Base-by-base conservation (phyloP, 176 grass and related monocot genomes). In the Cenchrus fungigraminus region DNA sequence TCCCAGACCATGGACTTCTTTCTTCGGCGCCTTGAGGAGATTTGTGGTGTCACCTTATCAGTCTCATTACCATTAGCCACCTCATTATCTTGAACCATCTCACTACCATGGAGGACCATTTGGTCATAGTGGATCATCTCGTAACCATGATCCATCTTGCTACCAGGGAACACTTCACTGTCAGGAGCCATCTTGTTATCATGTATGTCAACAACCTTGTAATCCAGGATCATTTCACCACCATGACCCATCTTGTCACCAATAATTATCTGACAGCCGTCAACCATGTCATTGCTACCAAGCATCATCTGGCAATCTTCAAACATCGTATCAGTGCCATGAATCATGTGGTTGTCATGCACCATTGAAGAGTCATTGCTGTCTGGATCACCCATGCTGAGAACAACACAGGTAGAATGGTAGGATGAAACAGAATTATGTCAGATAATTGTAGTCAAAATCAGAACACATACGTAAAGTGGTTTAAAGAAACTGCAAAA, bases 191-290 rank as follows among this genome's bases (percentile, higher is more conserved):
- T 69, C 37, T 44, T 59, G 9, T 44, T 12, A 59, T 76, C 74
- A 59, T 58, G 74, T 17, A 76, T 43, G 29, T 76, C 73, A 37
- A 76, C 54, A 32, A 76, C 6, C 53, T 76, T 76, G 17, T 76
- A 58, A 58, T 58, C 52, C 42, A 34, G 53, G 74, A 60, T 60
- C 54, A 43, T 77, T 60, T 60, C 54, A 0, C 10, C 55, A 8
- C 12, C 74, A n/a, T 77, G 74, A 77, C 54, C 74, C 74, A 74
- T 54, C 74, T 77, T 60, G 55, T 77, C 34, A 25, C 74, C 40
- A 7, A 60, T 42, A 6, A 44, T 60, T 9, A n/a, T 58, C 0
- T 44, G 53, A 60, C 32, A 42, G 31, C 53, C 22, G 0, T 37
- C 6, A 76, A 58, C 73, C 31, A 58, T 76, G 53, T 76, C 73